Percentiles rank a stretch among this genome's conserved stretches.
Conservation (phyloP, 805 yeast species). For the Saturnispora zaruensis region DNA sequence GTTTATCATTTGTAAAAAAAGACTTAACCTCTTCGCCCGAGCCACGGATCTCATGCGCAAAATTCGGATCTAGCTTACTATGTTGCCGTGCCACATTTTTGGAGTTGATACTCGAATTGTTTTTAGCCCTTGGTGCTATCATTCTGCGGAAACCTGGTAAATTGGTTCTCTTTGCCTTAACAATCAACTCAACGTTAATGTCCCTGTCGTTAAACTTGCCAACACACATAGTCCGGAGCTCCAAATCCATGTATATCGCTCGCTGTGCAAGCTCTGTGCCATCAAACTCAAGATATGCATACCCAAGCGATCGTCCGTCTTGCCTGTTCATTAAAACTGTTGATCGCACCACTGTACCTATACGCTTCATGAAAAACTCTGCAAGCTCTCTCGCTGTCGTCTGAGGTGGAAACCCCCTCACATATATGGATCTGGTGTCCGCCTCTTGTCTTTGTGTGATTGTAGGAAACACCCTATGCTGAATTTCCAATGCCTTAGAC, state of each 20-base stretch:
- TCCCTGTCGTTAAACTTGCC: not conserved
- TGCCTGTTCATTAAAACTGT: constrained; percentile 65
- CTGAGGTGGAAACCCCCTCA: constrained; percentile 78
- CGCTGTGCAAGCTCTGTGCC: constrained; percentile 52
- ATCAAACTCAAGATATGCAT: constrained; percentile 79
- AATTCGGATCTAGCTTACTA: not conserved
- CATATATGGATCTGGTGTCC: constrained; percentile 72
- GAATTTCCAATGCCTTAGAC: not conserved
- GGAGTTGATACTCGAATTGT: not conserved
- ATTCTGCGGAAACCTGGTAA: constrained; percentile 54
- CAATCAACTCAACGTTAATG: constrained; percentile 38
- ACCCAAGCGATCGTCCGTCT: constrained; percentile 81
- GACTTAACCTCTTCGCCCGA: not conserved
- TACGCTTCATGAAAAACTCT: constrained; percentile 50
- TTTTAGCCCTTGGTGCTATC: not conserved
- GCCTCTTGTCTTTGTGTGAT: constrained; percentile 44
- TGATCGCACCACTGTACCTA: constrained; percentile 71
- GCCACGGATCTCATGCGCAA: not conserved
- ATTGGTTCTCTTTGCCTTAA: constrained; percentile 71
- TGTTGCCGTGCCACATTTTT: not conserved
- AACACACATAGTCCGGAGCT: constrained; percentile 47
- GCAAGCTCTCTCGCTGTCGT: constrained; percentile 75
- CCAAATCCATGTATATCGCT: constrained; percentile 58
- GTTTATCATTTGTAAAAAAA: not conserved
- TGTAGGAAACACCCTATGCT: constrained; percentile 10